A percentile compares a stretch with the other conserved stretches of the same genome.
Conservation (phyloP, 192 early-diverging fungal genomes). For the Coemansia sp. region DNA sequence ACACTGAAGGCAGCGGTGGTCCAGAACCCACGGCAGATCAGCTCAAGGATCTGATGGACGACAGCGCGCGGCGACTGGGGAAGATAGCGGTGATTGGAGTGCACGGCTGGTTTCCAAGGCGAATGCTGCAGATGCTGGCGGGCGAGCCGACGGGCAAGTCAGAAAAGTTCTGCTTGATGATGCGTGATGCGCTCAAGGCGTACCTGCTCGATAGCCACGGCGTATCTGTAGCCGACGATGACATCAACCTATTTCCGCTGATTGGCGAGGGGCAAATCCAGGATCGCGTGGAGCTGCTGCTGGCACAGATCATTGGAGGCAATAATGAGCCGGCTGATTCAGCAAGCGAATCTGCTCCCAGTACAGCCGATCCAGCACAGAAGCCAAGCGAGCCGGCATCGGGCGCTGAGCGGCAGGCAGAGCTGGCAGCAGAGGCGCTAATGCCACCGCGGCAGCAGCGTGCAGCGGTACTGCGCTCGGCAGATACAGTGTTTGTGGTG, state of each 20-base stretch:
- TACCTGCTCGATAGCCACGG: conserved; percentile 60
- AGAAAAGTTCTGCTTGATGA: conserved; percentile 84
- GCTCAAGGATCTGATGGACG: conserved; percentile 28
- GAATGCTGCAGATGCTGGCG: conserved; percentile 69
- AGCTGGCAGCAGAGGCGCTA: conserved; percentile 27
- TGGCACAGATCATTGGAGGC: conserved; percentile 61
- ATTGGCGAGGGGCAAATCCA: conserved; percentile 92
- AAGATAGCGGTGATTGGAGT: conserved; percentile 80
- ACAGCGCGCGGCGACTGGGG: conserved; percentile 22
- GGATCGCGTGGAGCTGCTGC: conserved; percentile 79
- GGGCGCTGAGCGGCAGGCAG: conserved; percentile 19
- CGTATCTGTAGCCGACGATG: conserved; percentile 39
- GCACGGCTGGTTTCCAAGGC: conserved; percentile 88
- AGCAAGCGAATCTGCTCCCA: not conserved
- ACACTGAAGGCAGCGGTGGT: not conserved
- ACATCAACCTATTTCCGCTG: conserved; percentile 78
- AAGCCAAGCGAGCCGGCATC: not conserved
- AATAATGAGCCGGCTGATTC: not conserved
- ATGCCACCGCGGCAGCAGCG: conserved; percentile 35
- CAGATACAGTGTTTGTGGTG: conserved; percentile 80
- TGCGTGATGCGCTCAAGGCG: conserved; percentile 64
- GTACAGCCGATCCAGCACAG: conserved; percentile 7
- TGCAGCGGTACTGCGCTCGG: conserved; percentile 30
- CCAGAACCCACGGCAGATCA: conserved; percentile 6
- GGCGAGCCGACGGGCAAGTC: conserved; percentile 96